phyloP scores from a whole-genome alignment of 768 basidiomycete species.

The Boletus vermiculosoides region DNA sequence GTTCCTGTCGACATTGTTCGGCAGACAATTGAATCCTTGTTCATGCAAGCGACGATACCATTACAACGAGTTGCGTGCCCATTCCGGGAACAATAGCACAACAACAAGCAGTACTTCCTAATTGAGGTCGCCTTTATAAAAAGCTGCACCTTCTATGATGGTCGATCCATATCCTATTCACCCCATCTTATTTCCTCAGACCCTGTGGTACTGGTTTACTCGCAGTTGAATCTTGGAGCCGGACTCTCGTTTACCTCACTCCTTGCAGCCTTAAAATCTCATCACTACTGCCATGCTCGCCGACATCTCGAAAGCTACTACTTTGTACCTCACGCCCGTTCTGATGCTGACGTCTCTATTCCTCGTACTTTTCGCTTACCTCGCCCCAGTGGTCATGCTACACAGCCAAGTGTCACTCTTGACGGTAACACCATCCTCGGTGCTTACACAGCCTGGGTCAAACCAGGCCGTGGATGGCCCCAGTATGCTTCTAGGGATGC shows the following conservation, averaged over 20 bases:
- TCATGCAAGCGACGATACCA: background rate
- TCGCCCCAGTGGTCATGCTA: slow-evolving; percentile 64
- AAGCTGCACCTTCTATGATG: slow-evolving; percentile 1
- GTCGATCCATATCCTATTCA: background rate
- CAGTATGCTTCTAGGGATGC: slow-evolving; percentile 59
- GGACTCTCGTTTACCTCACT: slow-evolving; percentile 14
- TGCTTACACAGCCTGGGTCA: slow-evolving; percentile 37
- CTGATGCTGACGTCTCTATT: slow-evolving; percentile 64
- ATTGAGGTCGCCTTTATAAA: slow-evolving; percentile 15
- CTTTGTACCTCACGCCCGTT: slow-evolving; percentile 65
- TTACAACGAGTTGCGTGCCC: background rate
- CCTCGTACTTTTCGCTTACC: slow-evolving; percentile 62
- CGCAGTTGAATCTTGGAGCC: slow-evolving; percentile 21
- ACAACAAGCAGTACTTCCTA: slow-evolving; percentile 19
- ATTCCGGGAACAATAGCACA: slow-evolving; percentile 20
- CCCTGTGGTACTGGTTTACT: slow-evolving; percentile 25
- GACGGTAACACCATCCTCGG: slow-evolving; percentile 56
- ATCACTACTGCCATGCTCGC: slow-evolving; percentile 52
- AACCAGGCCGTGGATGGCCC: slow-evolving; percentile 57
- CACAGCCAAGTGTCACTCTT: slow-evolving; percentile 63
- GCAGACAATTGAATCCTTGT: slow-evolving; percentile 6
- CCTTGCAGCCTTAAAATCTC: background rate
- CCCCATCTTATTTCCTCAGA: slow-evolving; percentile 1
- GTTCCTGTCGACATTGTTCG: slow-evolving; percentile 7
- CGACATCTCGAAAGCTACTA: slow-evolving; percentile 64